These are phyloP conservation scores for Cyclotella kingstonii DNA, from an alignment of 108 stramenopile species.

Conservation along the genomic window DNA sequence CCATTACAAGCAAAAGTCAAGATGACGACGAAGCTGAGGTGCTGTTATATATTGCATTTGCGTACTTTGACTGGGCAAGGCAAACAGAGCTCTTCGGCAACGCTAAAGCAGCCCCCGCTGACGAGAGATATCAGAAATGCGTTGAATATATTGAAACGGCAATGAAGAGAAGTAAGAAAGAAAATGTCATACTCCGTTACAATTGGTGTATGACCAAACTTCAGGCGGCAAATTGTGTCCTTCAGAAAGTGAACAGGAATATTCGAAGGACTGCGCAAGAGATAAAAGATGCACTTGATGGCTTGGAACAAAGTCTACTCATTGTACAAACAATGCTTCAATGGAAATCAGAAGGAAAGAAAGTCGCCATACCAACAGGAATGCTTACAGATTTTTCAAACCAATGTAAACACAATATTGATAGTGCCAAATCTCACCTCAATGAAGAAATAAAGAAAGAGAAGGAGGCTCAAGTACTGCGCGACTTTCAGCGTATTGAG, in stretches of 20 bases:
- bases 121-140: conserved; percentile 77
- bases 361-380: conserved; percentile 69
- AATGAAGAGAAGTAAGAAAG: conserved; percentile 57
- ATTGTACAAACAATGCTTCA: conserved; percentile 71
- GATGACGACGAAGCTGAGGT: conserved; percentile 80
- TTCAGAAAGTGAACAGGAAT: conserved; percentile 76
- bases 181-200: conserved; percentile 64
- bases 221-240: conserved; percentile 80
- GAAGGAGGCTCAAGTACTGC: conserved; percentile 61
- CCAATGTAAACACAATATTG: conserved; percentile 81
- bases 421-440: conserved; percentile 81
- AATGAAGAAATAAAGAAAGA: conserved; percentile 76
- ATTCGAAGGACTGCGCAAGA: conserved; percentile 82
- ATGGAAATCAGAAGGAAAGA: conserved; percentile 69
- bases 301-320: conserved; percentile 71
- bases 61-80: conserved; percentile 89
- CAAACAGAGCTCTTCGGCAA: conserved; percentile 82
- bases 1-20: conserved; percentile 73
- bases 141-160: conserved; percentile 74
- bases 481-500: conserved; percentile 65
- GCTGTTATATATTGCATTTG: conserved; percentile 79
- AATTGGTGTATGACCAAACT: conserved; percentile 84
- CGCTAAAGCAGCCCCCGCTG: conserved; percentile 84
- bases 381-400: conserved; percentile 69
- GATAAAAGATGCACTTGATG: conserved; percentile 72